Evolutionary conservation across 2,329 filamentous ascomycete genomes (phyloP), one percentile per base, ranked within the genome.

Genomic region (Macroventuria anomochaeta): DNA sequence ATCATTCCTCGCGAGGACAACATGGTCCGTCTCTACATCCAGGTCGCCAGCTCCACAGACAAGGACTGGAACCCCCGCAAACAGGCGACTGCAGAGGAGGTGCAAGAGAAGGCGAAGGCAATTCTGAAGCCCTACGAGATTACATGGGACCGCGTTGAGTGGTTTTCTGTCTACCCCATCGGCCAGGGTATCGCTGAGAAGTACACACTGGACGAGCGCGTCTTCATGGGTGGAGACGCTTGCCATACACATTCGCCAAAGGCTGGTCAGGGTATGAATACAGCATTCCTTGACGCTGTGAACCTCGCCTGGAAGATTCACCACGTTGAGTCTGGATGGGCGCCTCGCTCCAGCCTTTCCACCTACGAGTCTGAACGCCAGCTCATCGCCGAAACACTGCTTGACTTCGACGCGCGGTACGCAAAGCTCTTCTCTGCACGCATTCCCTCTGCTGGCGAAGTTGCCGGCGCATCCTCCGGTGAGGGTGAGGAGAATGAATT

Each of bases 301-400:
- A 97, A 97, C 74, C 81, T 97, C 33, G 93, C 93, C 7, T 97
- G 93, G 93, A 97, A 97, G 79, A 90, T 97, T 44, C 93, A 96
- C 71, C 87, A 90, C 29, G 93, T 97, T 8, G 92, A 96, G 71
- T 82, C 83, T 21, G 91, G 91, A 11, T 90, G 96, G 62, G 90
- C 91, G 1, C 78, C 86, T 25, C 88, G 90, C 56, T 84, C 85
- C 3, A 81, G 95, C 15, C 83, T 97, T 43, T 84, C 87, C 57
- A 95, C 93, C 0, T 97, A 97, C 73, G 91, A 97, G 76, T 81
- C 83, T 2, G 93, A 97, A 76, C 88, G 93, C 52, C 93, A 90
- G 71, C 82, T 88, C 51, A 88, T 96, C 34, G 93, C 93, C 5
- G 89, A 96, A 75, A 89, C 85, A 10, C 83, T 97, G 0, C 81